Percentiles rank a stretch among this genome's conserved stretches.
These are phyloP conservation scores for Fraxinus sp. DNA, from an alignment of 305 asterid species.

Conservation along the genomic window DNA sequence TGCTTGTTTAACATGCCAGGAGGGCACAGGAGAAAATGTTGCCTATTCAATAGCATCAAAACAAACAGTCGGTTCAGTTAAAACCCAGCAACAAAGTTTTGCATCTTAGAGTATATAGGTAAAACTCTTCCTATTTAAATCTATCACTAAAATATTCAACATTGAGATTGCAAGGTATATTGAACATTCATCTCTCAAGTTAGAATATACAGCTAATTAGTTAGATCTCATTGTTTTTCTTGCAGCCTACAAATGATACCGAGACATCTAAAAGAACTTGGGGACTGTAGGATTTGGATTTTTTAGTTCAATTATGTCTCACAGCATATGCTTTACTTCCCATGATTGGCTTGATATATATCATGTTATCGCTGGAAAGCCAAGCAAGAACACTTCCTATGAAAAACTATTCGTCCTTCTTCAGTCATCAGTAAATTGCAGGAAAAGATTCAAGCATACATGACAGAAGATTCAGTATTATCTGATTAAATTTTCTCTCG, in stretches of 20 bases:
- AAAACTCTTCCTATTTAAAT: background rate
- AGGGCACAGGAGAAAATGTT: conserved; percentile 42
- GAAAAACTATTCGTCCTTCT: background rate
- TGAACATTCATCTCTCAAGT: background rate
- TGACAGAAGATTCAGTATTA: background rate
- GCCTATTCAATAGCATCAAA: conserved; percentile 26
- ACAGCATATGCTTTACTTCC: background rate
- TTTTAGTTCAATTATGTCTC: background rate
- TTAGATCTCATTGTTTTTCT: background rate
- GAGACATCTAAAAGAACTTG: background rate
- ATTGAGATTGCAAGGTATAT: background rate
- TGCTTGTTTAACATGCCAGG: conserved; percentile 43
- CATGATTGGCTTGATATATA: background rate
- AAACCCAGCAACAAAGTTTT: background rate
- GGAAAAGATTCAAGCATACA: background rate
- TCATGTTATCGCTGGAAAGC: background rate
- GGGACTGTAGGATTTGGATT: background rate
- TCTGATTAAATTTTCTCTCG: background rate
- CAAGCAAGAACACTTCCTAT: background rate
- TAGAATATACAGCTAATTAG: background rate
- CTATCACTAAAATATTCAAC: background rate
- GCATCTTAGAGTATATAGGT: background rate
- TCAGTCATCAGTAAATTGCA: background rate
- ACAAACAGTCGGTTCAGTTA: conserved; percentile 5
- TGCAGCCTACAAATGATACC: background rate